phyloP scores from a whole-genome alignment of 352 stramenopile genomes.

The Phytopythium litorale region DNA sequence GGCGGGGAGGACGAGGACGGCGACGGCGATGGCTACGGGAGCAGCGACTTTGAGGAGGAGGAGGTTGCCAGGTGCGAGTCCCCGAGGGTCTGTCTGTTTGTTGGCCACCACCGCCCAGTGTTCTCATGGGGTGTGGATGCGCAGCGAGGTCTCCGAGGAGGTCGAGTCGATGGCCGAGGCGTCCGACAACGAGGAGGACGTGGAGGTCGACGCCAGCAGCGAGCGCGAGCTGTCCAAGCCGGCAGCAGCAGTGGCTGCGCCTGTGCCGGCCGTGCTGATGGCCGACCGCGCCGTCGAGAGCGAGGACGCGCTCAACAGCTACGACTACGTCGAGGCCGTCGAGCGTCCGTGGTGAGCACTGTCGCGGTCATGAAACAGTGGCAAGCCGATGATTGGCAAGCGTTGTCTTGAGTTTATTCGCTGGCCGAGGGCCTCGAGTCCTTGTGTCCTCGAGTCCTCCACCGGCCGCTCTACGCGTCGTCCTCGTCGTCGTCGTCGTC shows the following conservation, averaged over 20 bases:
- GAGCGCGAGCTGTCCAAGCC: conserved; percentile 5
- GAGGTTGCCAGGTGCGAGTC: conserved; percentile 54
- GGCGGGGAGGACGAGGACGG: conserved; percentile 28
- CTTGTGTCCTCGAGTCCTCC: no score
- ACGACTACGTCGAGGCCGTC: conserved; percentile 82
- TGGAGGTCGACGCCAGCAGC: conserved; percentile 2
- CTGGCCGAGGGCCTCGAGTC: not conserved
- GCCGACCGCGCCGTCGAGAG: conserved; percentile 49
- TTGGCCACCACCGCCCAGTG: not conserved
- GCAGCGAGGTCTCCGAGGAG: conserved; percentile 58
- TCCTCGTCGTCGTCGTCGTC: conserved; percentile 19
- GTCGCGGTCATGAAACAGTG: not conserved
- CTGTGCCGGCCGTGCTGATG: conserved; percentile 16
- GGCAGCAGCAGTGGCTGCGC: not conserved
- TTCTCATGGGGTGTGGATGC: not conserved
- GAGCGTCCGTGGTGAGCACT: conserved; percentile 35
- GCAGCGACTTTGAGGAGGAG: conserved; percentile 83
- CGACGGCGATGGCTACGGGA: conserved; percentile 67
- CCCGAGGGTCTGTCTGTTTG: not conserved
- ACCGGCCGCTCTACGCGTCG: conserved; percentile 1
- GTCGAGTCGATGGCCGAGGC: conserved; percentile 54
- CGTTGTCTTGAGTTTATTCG: not conserved
- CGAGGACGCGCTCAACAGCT: conserved; percentile 73
- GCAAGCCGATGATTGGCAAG: not conserved
- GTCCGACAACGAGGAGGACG: conserved; percentile 37